Evolutionary conservation across 768 basidiomycete genomes (phyloP).

Genomic region (Naganishia friedmannii): DNA sequence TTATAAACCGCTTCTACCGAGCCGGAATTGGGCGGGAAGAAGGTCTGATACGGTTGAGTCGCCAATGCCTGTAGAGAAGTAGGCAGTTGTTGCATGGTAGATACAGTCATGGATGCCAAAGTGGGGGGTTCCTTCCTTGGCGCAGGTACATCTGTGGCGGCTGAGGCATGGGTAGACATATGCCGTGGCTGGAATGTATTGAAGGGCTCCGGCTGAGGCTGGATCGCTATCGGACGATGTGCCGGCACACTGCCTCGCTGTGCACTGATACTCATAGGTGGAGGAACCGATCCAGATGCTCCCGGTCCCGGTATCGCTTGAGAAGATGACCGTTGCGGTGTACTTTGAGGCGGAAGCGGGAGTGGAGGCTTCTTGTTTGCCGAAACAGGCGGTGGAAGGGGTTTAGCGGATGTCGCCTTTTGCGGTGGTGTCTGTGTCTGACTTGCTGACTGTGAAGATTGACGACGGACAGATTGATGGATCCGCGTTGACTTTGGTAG

Average conservation of each 20-base stretch:
- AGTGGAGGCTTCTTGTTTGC: constrained; percentile 1
- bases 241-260: background rate
- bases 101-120: background rate
- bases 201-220: constrained; percentile 5
- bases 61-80: background rate
- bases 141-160: background rate
- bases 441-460: constrained; percentile 12
- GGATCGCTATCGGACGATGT: background rate
- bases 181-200: background rate
- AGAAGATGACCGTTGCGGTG: background rate
- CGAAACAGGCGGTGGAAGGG: background rate
- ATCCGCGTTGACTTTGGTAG: constrained; percentile 35
- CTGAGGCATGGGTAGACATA: background rate
- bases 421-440: constrained; percentile 3
- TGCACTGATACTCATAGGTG: constrained; percentile 1
- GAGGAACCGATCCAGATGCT: constrained; percentile 3
- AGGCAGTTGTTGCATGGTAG: background rate
- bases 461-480: constrained; percentile 37
- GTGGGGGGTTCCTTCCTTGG: background rate
- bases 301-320: background rate
- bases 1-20: constrained; percentile 6
- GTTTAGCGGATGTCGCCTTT: constrained; percentile 7
- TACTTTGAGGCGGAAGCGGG: background rate
- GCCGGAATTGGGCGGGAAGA: background rate
- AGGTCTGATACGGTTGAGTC: background rate